Evolutionary conservation across 2,329 filamentous ascomycete genomes (phyloP), one percentile per base, ranked within the genome.

Genomic region (Dactylellina haptotyla): DNA sequence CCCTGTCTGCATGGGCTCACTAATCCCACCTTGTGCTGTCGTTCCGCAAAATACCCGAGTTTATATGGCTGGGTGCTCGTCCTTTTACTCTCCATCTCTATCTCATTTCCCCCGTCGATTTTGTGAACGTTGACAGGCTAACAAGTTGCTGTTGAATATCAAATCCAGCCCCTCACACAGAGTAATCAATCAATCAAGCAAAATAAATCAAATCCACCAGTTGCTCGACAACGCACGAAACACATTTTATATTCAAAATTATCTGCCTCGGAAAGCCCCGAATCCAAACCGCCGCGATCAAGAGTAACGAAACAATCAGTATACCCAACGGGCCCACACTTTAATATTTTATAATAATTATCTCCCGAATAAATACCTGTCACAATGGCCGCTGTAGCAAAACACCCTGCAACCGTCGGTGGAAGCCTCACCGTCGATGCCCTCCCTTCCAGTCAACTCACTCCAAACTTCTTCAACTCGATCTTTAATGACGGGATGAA

Each of bases 401-500:
- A 73, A 46, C 69, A 73, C 20, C 48, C 69, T 18, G 43, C 69
- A 54, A 51, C 45, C 30, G 50, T 59, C 8, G 53, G 43, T 32
- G 69, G 37, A 32, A 54, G 34, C 46, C 54, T 72, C 45, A 6
- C 26, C 53, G 53, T 66, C 8, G 61, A 57, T 8, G 53, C 54
- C 12, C 61, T 73, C 37, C 69, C 69, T 23, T 73, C 69, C 39
- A 73, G 56, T 41, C 62, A 64, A 5, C 69, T 73, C 61, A 73
- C 69, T 51, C 70, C 70, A 26, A 75, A 69, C 26, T 75, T 75
- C 50, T 75, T 75, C 43, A 69, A 56, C 43, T 75, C 70, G 20
- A 75, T 75, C 34, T 75, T 75, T 18, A 75, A 75, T 12, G 70
- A 75, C 45, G 70, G 70, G 57, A 75, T 75, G 70, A 75, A 75